These are phyloP conservation scores for Umbilicus rupestris DNA, from an alignment of 164 flowering plant species.

Conservation along the genomic window DNA sequence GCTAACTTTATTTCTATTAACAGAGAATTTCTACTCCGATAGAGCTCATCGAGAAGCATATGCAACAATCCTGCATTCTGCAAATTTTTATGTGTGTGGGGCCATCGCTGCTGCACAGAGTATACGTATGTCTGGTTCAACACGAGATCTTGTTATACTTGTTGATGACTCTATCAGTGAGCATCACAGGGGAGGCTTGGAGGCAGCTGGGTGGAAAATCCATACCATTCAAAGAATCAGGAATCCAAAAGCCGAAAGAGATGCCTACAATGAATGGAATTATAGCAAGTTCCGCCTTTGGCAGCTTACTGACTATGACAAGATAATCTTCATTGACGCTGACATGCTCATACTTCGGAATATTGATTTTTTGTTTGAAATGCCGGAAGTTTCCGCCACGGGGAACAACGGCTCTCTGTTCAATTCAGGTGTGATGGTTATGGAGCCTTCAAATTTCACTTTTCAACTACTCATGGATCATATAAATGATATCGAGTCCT, in stretches of 20 bases:
- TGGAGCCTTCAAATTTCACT: constrained; percentile 88
- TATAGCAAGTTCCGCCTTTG: constrained; percentile 93
- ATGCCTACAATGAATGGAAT: constrained; percentile 91
- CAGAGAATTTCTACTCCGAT: constrained; percentile 27
- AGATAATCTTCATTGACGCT: constrained; percentile 85
- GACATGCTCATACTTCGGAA: constrained; percentile 79
- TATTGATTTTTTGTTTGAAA: constrained; percentile 72
- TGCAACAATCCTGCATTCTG: constrained; percentile 70
- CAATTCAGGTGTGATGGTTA: constrained; percentile 89
- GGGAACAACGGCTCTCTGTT: constrained; percentile 87
- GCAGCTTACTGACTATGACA: constrained; percentile 90
- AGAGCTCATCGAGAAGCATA: constrained; percentile 45
- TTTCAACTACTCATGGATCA: constrained; percentile 79
- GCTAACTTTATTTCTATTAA: neutral
- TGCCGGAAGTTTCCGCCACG: constrained; percentile 82
- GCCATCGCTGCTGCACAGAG: constrained; percentile 73
- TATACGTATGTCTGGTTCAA: constrained; percentile 55
- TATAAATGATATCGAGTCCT: constrained; percentile 75
- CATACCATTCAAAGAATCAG: constrained; percentile 45
- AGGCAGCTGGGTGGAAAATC: constrained; percentile 67
- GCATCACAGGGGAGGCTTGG: constrained; percentile 49
- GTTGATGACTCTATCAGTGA: constrained; percentile 49
- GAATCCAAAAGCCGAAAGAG: constrained; percentile 54
- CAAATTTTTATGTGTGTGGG: constrained; percentile 64
- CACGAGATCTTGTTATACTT: constrained; percentile 57